Conservation (phyloP, 495 filamentous ascomycete genomes). For the Neurospora sp. region DNA sequence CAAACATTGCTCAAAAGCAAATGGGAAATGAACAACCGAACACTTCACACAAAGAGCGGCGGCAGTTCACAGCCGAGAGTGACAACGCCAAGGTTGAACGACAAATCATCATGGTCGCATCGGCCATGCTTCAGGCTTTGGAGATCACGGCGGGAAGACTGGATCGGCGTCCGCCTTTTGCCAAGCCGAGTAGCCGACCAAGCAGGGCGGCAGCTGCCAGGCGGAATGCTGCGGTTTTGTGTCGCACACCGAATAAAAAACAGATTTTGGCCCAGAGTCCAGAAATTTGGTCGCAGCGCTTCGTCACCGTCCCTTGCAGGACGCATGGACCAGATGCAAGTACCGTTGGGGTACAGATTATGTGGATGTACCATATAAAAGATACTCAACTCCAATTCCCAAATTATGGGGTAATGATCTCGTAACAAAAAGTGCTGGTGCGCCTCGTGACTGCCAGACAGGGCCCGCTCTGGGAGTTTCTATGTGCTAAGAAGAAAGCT, state of each 20-base stretch:
- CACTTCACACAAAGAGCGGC: neutral
- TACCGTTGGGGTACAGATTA: slow-evolving; percentile 6
- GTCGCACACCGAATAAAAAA: neutral
- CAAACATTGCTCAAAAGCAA: neutral
- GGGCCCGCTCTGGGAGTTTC: slow-evolving; percentile 13
- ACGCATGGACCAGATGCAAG: neutral
- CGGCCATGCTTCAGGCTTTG: neutral
- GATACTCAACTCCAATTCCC: slow-evolving; percentile 8
- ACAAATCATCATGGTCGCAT: neutral
- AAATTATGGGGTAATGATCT: slow-evolving; percentile 22
- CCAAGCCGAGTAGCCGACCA: neutral
- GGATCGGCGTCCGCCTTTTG: neutral
- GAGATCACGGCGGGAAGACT: neutral
- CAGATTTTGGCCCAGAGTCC: neutral
- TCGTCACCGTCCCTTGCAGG: slow-evolving; percentile 22
- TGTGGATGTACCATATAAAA: neutral
- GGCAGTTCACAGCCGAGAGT: neutral
- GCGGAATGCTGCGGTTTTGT: slow-evolving; percentile 10
- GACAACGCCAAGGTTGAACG: slow-evolving; percentile 1
- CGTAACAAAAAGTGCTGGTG: slow-evolving; percentile 19
- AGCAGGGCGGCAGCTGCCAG: slow-evolving; percentile 1
- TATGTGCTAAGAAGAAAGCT: slow-evolving; percentile 23
- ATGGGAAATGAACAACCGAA: neutral
- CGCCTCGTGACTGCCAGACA: slow-evolving; percentile 22
- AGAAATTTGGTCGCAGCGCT: neutral